phyloP scores from a whole-genome alignment of 208 protist genomes.

The Crithidia bombi region DNA sequence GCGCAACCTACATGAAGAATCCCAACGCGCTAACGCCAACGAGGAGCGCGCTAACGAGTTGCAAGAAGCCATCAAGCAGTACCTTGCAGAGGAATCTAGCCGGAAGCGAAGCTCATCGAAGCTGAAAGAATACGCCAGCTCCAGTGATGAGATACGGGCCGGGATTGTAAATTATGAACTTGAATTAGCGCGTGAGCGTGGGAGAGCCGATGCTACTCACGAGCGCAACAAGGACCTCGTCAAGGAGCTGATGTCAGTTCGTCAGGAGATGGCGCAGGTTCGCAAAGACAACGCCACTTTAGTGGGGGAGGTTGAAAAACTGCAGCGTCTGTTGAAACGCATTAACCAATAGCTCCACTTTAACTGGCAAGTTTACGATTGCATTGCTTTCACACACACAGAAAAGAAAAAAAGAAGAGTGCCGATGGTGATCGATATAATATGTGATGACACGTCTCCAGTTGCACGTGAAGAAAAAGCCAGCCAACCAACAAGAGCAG shows the following conservation, averaged over 20 bases:
- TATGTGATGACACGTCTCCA: no score
- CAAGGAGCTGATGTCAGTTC: constrained; percentile 58
- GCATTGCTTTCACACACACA: neutral
- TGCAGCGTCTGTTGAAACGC: constrained; percentile 53
- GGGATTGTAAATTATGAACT: constrained; percentile 84
- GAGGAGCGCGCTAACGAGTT: constrained; percentile 61
- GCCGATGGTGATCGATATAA: no score
- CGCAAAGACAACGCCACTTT: constrained; percentile 66
- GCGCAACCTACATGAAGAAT: constrained; percentile 83
- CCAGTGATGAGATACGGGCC: constrained; percentile 42
- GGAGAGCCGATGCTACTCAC: constrained; percentile 61
- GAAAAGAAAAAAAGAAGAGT: no score
- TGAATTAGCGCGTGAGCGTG: constrained; percentile 63
- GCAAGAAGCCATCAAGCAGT: constrained; percentile 56
- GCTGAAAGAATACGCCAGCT: constrained; percentile 37
- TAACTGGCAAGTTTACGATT: neutral
- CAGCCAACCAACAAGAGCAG: no score
- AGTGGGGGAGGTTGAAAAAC: constrained; percentile 52
- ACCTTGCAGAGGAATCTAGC: constrained; percentile 34
- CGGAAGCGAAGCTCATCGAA: constrained; percentile 38
- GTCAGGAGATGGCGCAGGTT: constrained; percentile 47
- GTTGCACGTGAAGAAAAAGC: no score
- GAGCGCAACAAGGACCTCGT: constrained; percentile 76
- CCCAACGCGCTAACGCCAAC: constrained; percentile 76
- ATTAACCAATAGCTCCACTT: constrained; percentile 19